Evolutionary conservation across 768 basidiomycete species (phyloP).

Genomic region (Tremella yokohamensis): DNA sequence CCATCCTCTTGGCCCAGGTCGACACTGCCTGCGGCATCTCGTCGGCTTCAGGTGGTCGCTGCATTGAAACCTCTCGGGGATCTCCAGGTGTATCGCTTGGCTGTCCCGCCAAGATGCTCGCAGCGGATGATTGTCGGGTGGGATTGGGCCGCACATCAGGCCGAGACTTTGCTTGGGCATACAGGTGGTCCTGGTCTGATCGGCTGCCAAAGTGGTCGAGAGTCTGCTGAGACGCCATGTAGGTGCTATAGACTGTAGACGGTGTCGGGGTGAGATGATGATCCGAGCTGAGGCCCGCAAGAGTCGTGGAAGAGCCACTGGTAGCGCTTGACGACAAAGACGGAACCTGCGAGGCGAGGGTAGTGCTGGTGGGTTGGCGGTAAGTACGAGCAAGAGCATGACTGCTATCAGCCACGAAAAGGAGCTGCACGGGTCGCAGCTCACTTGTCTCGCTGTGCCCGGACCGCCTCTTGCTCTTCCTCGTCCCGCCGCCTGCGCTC

Average conservation of each 20-base stretch:
- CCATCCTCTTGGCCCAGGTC: not conserved
- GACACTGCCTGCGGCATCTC: not conserved
- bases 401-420: not conserved
- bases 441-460: not conserved
- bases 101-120: not conserved
- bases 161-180: too few relatives aligned
- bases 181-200: too few relatives aligned
- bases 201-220: not conserved
- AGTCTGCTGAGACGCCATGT: not conserved
- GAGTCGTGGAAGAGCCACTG: not conserved
- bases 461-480: conserved; percentile 1
- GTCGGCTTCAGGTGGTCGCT: not conserved
- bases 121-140: not conserved
- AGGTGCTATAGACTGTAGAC: not conserved
- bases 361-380: not conserved
- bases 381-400: not conserved
- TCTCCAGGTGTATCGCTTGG: not conserved
- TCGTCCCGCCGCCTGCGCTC: not conserved
- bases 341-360: not conserved
- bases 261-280: not conserved
- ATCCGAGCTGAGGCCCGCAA: not conserved
- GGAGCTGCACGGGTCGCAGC: not conserved
- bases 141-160: not conserved
- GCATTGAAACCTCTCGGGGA: too few relatives aligned
- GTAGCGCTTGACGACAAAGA: not conserved